A percentile compares a stretch with the other conserved stretches of the same genome.
Evolutionary conservation across 495 filamentous ascomycete genomes (phyloP).

Genomic region (Barbatosphaeria neglecta): DNA sequence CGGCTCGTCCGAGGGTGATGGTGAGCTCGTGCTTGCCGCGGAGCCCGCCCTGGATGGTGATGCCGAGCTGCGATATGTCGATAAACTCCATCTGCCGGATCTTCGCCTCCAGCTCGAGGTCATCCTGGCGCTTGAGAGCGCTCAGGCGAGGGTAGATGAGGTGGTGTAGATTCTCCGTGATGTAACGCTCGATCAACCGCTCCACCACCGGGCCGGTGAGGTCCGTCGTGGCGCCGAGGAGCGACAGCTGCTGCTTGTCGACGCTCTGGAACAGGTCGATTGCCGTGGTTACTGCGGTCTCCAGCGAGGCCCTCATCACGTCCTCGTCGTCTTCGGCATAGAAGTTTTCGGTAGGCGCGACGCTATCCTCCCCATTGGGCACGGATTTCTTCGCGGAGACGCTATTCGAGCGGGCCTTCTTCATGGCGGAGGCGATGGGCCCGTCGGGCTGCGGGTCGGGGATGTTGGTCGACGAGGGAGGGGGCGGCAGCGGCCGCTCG

Average conservation of each 20-base stretch:
- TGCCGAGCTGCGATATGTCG: slow-evolving; percentile 89
- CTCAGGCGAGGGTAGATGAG: slow-evolving; percentile 70
- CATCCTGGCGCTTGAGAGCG: slow-evolving; percentile 64
- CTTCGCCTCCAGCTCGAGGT: slow-evolving; percentile 81
- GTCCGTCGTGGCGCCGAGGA: slow-evolving; percentile 85
- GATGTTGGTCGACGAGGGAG: slow-evolving; percentile 49
- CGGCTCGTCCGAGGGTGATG: slow-evolving; percentile 57
- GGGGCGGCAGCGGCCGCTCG: slow-evolving; percentile 70
- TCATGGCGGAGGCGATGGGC: slow-evolving; percentile 37
- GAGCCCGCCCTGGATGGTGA: slow-evolving; percentile 62
- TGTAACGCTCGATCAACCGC: slow-evolving; percentile 86
- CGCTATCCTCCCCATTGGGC: slow-evolving; percentile 7
- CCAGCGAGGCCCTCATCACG: slow-evolving; percentile 70
- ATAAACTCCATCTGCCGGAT: slow-evolving; percentile 88
- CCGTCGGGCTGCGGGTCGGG: slow-evolving; percentile 40
- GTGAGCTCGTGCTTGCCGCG: slow-evolving; percentile 62
- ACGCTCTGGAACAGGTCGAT: slow-evolving; percentile 94
- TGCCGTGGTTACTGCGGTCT: slow-evolving; percentile 83
- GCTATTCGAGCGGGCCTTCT: slow-evolving; percentile 36
- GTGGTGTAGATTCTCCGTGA: slow-evolving; percentile 87
- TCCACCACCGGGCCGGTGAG: slow-evolving; percentile 88
- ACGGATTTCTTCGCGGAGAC: slow-evolving; percentile 11
- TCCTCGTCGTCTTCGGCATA: slow-evolving; percentile 78
- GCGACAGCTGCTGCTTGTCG: slow-evolving; percentile 87
- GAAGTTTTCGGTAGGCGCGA: slow-evolving; percentile 20